phyloP scores from a whole-genome alignment of 305 asterid genomes.

The Ajuga reptans region DNA sequence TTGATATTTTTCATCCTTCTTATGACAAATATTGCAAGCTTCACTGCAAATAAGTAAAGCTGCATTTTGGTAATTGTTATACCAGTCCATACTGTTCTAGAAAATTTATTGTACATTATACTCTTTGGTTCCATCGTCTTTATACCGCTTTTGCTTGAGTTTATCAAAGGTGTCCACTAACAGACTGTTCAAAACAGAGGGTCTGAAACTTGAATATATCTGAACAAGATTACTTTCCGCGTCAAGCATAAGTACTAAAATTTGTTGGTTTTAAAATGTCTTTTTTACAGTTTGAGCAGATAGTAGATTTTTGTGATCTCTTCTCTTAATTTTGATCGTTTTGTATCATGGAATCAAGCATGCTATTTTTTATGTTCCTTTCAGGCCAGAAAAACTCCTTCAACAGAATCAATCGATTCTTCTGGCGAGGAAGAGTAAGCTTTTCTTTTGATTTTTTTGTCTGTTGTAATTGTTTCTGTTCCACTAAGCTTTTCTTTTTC shows the following conservation, averaged over 20 bases:
- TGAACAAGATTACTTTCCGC: background rate
- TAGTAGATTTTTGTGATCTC: background rate
- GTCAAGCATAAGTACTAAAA: background rate
- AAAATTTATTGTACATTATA: background rate
- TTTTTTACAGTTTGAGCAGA: background rate
- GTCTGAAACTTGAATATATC: background rate
- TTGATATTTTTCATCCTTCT: background rate
- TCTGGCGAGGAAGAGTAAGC: constrained; percentile 99
- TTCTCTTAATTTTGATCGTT: background rate
- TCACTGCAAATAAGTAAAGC: background rate
- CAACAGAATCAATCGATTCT: constrained; percentile 73
- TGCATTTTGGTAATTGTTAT: background rate
- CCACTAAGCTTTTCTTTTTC: background rate
- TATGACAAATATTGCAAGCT: background rate
- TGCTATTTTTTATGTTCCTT: constrained; percentile 20
- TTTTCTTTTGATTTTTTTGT: constrained; percentile 21
- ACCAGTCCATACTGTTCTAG: background rate
- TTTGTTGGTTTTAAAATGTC: background rate
- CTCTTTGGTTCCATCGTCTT: background rate
- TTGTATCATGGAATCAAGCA: constrained; percentile 5
- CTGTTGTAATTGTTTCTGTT: constrained; percentile 2
- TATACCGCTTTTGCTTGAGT: background rate
- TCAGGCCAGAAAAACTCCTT: constrained; percentile 73
- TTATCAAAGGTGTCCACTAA: constrained; percentile 5
- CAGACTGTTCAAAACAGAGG: background rate